phyloP scores from a whole-genome alignment of 1,284 basidiomycete species.

The Anthracocystis panici-leucophaei region DNA sequence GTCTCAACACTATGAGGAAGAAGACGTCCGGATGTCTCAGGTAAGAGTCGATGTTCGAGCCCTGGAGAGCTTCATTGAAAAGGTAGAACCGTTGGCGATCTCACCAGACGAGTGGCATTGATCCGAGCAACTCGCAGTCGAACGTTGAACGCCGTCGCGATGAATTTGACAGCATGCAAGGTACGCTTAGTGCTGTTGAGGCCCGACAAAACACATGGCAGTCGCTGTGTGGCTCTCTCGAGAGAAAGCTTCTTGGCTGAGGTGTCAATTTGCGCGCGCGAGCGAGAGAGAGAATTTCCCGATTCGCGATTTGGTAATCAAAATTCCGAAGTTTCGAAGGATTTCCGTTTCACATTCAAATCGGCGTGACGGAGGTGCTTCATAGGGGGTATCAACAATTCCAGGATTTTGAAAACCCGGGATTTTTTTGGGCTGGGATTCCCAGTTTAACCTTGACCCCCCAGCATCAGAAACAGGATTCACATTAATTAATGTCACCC shows the following conservation, averaged over 20 bases:
- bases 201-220: not conserved
- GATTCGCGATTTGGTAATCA: constrained; percentile 10
- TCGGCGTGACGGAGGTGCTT: too few relatives aligned
- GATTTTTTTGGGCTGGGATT: too few relatives aligned
- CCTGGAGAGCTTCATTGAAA: not conserved
- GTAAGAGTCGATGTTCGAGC: constrained; percentile 7
- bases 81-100: too few relatives aligned
- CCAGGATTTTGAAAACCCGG: too few relatives aligned
- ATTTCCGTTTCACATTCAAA: constrained; percentile 8
- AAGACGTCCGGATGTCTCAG: not conserved
- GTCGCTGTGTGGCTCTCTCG: too few relatives aligned
- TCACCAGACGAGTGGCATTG: too few relatives aligned
- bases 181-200: not conserved
- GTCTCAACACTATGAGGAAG: not conserved
- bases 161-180: constrained; percentile 11
- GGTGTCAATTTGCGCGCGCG: constrained; percentile 15
- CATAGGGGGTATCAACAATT: too few relatives aligned
- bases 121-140: too few relatives aligned
- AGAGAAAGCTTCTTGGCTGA: not conserved
- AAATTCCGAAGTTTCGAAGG: not conserved
- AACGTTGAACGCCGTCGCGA: not conserved
- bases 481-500: too few relatives aligned
- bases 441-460: too few relatives aligned
- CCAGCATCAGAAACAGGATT: too few relatives aligned
- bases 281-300: not conserved